Base-by-base conservation (phyloP, 2,329 filamentous ascomycete genomes). In the Apiospora rasikravindrae region DNA sequence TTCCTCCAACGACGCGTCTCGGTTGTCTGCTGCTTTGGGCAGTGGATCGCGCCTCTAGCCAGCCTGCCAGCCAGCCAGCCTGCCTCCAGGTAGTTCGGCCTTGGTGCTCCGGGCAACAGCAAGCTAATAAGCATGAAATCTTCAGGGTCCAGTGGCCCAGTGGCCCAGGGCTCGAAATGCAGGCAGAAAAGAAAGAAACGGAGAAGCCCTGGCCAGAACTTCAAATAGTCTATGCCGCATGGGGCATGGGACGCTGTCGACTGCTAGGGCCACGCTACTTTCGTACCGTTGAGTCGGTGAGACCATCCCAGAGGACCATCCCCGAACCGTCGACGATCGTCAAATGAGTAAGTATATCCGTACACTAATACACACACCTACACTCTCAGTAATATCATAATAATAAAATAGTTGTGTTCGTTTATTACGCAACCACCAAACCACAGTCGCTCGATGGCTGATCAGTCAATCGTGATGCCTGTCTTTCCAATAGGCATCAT, bases 1-100 rank as follows among this genome's bases (percentile, higher is more conserved):
- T 40, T 64, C 57, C 57, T 64, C 57, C 57, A 64, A 64, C 57
- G 57, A 64, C 57, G 57, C 57, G 57, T 64, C 57, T 64, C 57
- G 57, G 57, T 40, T 40, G 14, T 64, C 57, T 64, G 57, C 57
- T 64, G 57, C 57, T 64, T 64, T 40, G n/a, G 57, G 29, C 33
- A 40, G 57, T 37, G 29, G 57, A 64, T n/a, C 57, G 57, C 57
- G 57, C 33, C 22, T 64, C 57, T 64, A 64, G 33, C 29, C 45
- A n/a, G 45, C 45, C 45, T n/a, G 19, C 45, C 19, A 22, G 4
- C 19, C 29, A n/a, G 45, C 45, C 45, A 49, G 19, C 45, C 19
- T 37, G 3, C 19, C 19, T 37, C 29, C 29, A 64, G 53, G 53
- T 64, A 40, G 57, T 40, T 64, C 57, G 57, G 57, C 57, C 57